A percentile compares a stretch with the other conserved stretches of the same genome.
These are phyloP conservation scores for Lanmaoa pseudosensibilis DNA, from an alignment of 768 basidiomycete species.

Conservation along the genomic window DNA sequence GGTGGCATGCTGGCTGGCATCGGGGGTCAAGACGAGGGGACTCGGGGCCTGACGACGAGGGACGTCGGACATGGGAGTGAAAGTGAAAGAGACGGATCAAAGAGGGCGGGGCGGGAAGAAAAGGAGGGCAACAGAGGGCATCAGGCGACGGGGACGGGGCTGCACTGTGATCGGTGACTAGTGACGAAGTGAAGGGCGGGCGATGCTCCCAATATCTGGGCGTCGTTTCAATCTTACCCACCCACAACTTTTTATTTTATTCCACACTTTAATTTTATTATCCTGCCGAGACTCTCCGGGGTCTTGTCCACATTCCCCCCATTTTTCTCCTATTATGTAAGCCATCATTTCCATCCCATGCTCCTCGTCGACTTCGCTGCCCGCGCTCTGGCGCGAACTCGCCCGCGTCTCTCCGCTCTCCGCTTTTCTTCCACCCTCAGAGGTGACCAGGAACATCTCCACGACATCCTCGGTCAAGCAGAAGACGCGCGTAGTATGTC, in stretches of 20 bases:
- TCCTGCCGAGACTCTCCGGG: conserved; percentile 23
- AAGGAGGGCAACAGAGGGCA: conserved; percentile 14
- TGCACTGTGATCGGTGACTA: conserved; percentile 13
- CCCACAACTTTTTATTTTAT: neutral
- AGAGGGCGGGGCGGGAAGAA: conserved; percentile 6
- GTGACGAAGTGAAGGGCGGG: conserved; percentile 20
- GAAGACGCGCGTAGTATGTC: conserved; percentile 19
- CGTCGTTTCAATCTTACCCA: conserved; percentile 7
- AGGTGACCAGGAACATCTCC: conserved; percentile 24
- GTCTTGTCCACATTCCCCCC: neutral
- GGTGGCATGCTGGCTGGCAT: conserved; percentile 37
- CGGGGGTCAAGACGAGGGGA: conserved; percentile 76
- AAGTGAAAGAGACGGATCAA: conserved; percentile 6
- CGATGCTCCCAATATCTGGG: conserved; percentile 4
- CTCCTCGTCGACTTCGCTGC: conserved; percentile 5
- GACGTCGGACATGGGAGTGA: conserved; percentile 28
- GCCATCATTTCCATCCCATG: conserved; percentile 8
- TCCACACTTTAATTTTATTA: too few relatives aligned
- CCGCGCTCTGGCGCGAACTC: conserved; percentile 16
- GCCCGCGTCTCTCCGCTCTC: neutral
- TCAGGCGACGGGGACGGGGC: conserved; percentile 18
- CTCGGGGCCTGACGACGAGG: conserved; percentile 62
- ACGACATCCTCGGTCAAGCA: conserved; percentile 27
- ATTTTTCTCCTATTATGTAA: conserved; percentile 9
- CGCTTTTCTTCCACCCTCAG: conserved; percentile 21